Base-by-base conservation (phyloP, 768 basidiomycete genomes). In the Mycena filopes region DNA sequence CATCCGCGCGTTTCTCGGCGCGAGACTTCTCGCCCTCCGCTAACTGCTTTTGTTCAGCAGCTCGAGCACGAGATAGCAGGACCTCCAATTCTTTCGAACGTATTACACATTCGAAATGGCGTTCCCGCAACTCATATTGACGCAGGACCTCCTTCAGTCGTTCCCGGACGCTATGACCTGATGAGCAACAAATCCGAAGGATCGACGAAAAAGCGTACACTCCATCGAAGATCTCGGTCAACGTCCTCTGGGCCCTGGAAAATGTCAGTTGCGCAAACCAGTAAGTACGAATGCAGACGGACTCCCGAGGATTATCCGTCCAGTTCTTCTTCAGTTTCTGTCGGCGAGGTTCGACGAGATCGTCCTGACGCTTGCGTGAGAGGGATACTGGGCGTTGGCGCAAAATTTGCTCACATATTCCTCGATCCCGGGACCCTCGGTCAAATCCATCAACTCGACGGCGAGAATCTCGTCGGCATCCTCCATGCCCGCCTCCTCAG, bases 31-130 rank as follows among this genome's bases (percentile, higher is more conserved):
- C 92, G 54, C 87, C 86, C 50, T 94, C 91, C 16, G 89, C 89
- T 48, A 95, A 81, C 70, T 94, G 91, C 76, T 91, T 92, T 75
- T 94, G 92, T 72, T 95, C 94, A 12, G 94, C 93, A 26, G 92
- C 90, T 75, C 94, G 89, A 45, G 94, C 94, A 33, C 93, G 88
- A 50, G 94, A 94, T 18, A 96, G 83, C 21, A 96, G 79, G 18
- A 96, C 92, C 74, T 96, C 94, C 25, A 96, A 85, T 77, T 96
- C 94, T 78, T 96, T 96, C 45, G 94, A 95, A 43, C 94, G 91
- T 60, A 96, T 90, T 29, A 96, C 91, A 68, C 93, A 94, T 79
- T 95, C 94, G 71, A 95, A 96, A 81, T 96, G 94, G 74, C 89
- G 89, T 80, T 96, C 94, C 64, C 94, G 90, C 60, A 95, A 87